phyloP scores from a whole-genome alignment of 1,139 yeast species.

The Taphrina communis region DNA sequence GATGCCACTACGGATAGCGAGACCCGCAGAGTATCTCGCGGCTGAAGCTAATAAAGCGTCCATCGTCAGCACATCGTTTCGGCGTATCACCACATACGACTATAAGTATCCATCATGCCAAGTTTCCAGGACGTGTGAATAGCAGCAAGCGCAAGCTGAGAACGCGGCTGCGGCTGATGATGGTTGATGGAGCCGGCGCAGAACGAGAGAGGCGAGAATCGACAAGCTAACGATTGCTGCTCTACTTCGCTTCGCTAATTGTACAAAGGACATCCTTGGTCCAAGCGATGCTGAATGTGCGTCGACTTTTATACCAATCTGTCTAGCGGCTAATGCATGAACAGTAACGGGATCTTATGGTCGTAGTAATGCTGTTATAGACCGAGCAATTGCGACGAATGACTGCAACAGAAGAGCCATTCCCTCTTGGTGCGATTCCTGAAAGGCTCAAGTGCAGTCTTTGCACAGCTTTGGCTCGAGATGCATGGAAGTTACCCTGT shows the following conservation, averaged over 20 bases:
- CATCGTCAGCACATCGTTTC: slow-evolving; percentile 8
- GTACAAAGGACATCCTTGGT: neutral
- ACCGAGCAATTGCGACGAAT: neutral
- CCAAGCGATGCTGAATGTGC: no score
- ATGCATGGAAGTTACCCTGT: slow-evolving; percentile 38
- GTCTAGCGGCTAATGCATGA: no score
- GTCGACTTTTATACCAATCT: no score
- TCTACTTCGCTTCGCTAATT: neutral
- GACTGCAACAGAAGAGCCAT: slow-evolving; percentile 11
- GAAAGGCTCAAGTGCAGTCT: slow-evolving; percentile 35
- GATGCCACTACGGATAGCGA: slow-evolving; percentile 44
- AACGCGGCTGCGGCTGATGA: neutral
- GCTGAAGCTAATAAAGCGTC: slow-evolving; percentile 41
- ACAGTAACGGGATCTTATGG: no score
- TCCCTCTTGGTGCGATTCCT: slow-evolving; percentile 37
- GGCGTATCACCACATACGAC: no score
- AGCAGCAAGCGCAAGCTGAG: no score
- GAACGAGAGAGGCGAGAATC: slow-evolving; percentile 5
- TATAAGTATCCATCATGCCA: no score
- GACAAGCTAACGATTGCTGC: neutral
- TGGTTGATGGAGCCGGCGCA: slow-evolving; percentile 6
- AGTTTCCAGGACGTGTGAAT: no score
- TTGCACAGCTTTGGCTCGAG: slow-evolving; percentile 32
- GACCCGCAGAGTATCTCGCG: slow-evolving; percentile 44
- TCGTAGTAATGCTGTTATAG: no score